Evolutionary conservation across 2,329 filamentous ascomycete genomes (phyloP).

Genomic region (Penicillium sp.): DNA sequence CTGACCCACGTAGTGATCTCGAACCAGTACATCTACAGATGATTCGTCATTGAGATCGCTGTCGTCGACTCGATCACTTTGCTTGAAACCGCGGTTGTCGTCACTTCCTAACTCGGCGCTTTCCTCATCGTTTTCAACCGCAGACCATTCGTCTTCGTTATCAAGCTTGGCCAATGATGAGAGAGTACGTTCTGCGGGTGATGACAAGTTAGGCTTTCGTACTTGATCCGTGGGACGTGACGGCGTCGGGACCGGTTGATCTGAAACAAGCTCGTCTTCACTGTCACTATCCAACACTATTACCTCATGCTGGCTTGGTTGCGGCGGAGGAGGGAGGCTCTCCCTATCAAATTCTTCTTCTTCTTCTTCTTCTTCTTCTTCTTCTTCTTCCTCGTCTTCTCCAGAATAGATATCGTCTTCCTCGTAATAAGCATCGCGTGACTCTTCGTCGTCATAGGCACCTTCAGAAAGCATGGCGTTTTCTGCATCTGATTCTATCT

Average conservation of each 20-base stretch:
- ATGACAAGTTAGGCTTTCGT: not conserved
- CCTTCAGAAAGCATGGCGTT: constrained; percentile 2
- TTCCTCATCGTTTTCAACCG: constrained; percentile 4
- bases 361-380: constrained; percentile 13
- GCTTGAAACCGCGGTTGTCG: not conserved
- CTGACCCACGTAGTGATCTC: constrained; percentile 9
- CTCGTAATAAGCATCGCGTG: constrained; percentile 16
- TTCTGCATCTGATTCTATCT: constrained; percentile 17
- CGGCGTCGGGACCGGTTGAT: not conserved
- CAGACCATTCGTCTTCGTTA: constrained; percentile 4
- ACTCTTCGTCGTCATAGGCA: constrained; percentile 6
- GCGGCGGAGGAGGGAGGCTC: constrained; percentile 3
- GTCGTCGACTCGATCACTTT: constrained; percentile 19
- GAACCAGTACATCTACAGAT: constrained; percentile 13
- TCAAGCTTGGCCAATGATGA: not conserved
- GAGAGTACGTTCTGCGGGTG: not conserved
- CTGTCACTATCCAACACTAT: constrained; percentile 50
- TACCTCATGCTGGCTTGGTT: constrained; percentile 35
- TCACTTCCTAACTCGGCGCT: constrained; percentile 3
- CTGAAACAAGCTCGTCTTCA: constrained; percentile 38
- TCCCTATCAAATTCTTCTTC: constrained; percentile 16
- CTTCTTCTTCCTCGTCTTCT: constrained; percentile 1
- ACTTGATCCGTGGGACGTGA: not conserved
- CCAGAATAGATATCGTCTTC: constrained; percentile 13
- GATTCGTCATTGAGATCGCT: constrained; percentile 24